Base-by-base conservation (phyloP, 2,329 filamentous ascomycete genomes). In the Aspergillus costaricaensis region DNA sequence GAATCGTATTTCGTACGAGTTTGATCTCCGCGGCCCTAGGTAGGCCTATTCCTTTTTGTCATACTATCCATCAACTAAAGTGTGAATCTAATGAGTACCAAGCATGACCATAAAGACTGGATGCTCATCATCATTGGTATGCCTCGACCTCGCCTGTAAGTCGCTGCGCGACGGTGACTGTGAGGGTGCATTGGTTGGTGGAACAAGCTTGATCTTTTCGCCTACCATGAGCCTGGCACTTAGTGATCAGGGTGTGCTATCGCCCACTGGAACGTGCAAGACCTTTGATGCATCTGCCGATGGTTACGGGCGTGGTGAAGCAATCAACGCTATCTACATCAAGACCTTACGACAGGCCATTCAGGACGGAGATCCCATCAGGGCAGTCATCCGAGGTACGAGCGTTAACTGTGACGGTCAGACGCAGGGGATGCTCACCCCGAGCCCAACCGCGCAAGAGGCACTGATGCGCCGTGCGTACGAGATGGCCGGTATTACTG, bases 91-190 rank as follows among this genome's bases (percentile, higher is more conserved):
- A 51, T 17, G n/a, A 2, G 2, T 17, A n/a, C 12, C 75, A 1
- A 73, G 72, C 54, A 62, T 72, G 55, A 68, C 61, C 1, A 63
- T 77, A 7, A 66, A 71, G 14, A 80, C 78, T 0, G 79, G 69
- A 0, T 79, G 78, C 49, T 79, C 76, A 0, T 71, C 76, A 0
- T 68, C 75, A 0, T 41, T 77, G 4, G 60, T 67, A 1, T 68
- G 55, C 9, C 58, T 80, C 1, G 67, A 79, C 43, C 57, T 62
- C 14, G 67, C 67, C 10, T 70, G 54, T 69, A 73, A 65, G 63
- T 6, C 58, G 71, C 6, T 65, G 51, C 38, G 39, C 7, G 17
- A n/a, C 5, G 55, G 61, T 12, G 52, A 41, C 14, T 57, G 53
- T 25, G 15, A 50, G 0, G 50, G 57, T 1, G 74, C 75, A 2